Base-by-base conservation (phyloP, 768 basidiomycete species). In the Inosperma sp. region DNA sequence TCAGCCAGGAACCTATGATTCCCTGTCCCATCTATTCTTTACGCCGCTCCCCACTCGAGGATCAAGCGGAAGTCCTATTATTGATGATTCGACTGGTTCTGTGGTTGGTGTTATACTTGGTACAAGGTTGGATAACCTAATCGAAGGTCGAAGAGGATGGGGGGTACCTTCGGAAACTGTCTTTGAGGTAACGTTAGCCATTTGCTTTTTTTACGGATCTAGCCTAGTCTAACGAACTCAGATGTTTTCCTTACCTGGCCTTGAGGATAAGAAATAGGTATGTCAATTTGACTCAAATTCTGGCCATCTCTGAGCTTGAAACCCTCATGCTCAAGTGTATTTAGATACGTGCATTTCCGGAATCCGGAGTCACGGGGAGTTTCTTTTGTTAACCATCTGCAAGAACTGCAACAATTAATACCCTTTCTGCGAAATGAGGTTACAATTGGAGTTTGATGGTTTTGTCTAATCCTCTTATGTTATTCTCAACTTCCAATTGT, bases 1-100 rank as follows among this genome's bases (percentile, higher is more conserved):
- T 21, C 57, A 83, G 80, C 79, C 82, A 3, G 86, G 85, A 13
- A 83, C 83, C n/a, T 81, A 85, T 60, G 83, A 84, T 56, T 67
- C 77, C 4, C 72, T 87, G 8, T 74, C 77, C 1, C 77, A 82
- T 56, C 62, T 87, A 55, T 60, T 79, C 37, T 77, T 84, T 61
- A 65, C 68, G 29, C 75, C 77, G 2, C 59, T 77, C 7, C 84
- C 84, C 10, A 78, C 79, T 0, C 71, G 76, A 2, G 85, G 85
- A 6, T 84, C 83, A 16, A 85, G 83, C 49, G 85, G 86, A 4
- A 84, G 83, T 1, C 84, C 85, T 0, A 77, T 87, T 48, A 68
- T 87, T 7, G 80, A 83, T 49, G 73, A 75, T 54, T 72, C 78
- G 53, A 78, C 66, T 23, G 84, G 84, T 4, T 75, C 82, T 0